Conservation (phyloP, 345 rosid genomes). For the Salix viminalis region DNA sequence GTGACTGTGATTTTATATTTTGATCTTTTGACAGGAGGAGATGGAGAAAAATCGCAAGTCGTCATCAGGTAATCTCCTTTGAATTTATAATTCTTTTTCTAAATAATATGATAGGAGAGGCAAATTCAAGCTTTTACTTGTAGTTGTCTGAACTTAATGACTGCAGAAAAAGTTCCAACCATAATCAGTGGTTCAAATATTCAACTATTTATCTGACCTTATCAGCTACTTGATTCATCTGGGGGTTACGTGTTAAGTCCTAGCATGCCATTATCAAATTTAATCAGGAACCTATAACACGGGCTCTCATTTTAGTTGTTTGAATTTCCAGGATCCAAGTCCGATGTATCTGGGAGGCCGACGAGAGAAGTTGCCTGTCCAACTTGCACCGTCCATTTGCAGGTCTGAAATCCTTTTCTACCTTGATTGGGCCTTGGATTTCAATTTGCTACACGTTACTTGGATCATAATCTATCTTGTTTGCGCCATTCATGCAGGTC, state of each 20-base stretch:
- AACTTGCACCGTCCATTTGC: slow-evolving; percentile 93
- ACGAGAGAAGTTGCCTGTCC: slow-evolving; percentile 99
- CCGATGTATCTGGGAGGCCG: slow-evolving; percentile 70
- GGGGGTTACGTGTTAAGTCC: neutral
- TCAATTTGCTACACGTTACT: neutral
- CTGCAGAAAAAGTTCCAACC: neutral
- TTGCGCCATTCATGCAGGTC: slow-evolving; percentile 48
- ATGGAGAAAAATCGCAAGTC: slow-evolving; percentile 83
- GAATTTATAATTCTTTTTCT: neutral
- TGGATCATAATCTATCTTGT: neutral
- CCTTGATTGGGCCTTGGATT: neutral
- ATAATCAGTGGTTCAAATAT: neutral
- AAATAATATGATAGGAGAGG: neutral
- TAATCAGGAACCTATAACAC: neutral
- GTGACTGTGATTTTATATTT: slow-evolving; percentile 3
- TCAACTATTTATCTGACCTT: neutral
- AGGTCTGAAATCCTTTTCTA: slow-evolving; percentile 43
- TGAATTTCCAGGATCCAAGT: slow-evolving; percentile 48
- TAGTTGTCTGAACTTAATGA: neutral
- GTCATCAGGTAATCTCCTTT: slow-evolving; percentile 49
- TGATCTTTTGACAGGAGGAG: slow-evolving; percentile 71
- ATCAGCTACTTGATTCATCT: neutral
- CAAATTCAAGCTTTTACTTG: neutral
- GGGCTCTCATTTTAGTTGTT: neutral
- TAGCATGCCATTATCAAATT: neutral